Evolutionary conservation across 1,139 yeast genomes (phyloP), one percentile per base, ranked within the genome.

Genomic region (Candida mesenterica): DNA sequence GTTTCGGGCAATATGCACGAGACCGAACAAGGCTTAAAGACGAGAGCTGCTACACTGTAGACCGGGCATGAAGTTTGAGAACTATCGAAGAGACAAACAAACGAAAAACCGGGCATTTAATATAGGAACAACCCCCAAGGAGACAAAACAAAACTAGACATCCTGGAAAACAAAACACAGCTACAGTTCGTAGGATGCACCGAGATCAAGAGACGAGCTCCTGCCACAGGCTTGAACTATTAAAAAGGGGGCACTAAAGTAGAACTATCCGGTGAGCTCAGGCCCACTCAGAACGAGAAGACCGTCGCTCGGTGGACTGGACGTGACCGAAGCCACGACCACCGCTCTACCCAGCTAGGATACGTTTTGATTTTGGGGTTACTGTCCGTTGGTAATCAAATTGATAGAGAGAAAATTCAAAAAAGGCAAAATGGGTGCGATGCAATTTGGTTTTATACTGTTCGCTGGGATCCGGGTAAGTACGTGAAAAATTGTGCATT

Each of bases 61-160:
- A 68, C 76, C 73, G 75, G 75, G 76, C 76, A 70, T 70, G 76
- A 70, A 70, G 76, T 68, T 66, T 62, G 53, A 49, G 57, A 53
- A 52, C 71, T 68, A 69, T 60, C 45, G 28, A 62, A 50, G 37
- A 43, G 65, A 68, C 49, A 53, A 55, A 53, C 51, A 62, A 68
- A 69, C 75, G 75, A 69, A 59, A 68, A 69, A 61, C 75, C 75
- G 71, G 75, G 71, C 45, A 31, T 26, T 65, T 57, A 40, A 39
- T 70, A 56, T 69, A 61, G 76, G 74, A 68, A 59, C 41, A 54
- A 52, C 68, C 62, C 49, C 49, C 42, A 49, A 60, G 54, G 14
- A 63, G 61, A 58, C 41, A 39, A 44, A 43, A 48, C 47, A 43
- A 42, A 62, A 59, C 39, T 27, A 37, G 16, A 32, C 38, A 38